Percentiles rank a stretch among this genome's conserved stretches.
phyloP scores from a whole-genome alignment of 768 basidiomycete genomes.

The Rhodotorula babjevae region DNA sequence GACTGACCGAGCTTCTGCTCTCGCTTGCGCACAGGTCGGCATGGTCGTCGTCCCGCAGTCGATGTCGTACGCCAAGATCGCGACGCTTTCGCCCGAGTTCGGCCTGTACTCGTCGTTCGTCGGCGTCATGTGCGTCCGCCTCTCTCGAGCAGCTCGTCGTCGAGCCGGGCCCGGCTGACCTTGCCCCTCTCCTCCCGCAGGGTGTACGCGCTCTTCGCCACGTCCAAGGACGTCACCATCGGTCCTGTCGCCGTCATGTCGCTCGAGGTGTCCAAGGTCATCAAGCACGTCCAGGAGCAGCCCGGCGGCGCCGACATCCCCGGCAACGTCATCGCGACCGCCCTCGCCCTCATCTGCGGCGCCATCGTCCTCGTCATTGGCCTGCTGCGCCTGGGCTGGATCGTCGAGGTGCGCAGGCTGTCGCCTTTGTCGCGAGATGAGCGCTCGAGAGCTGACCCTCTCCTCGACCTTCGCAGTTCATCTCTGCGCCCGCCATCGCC shows the following conservation, averaged over 20 bases:
- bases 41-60: constrained; percentile 92
- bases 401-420: background rate
- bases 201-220: constrained; percentile 65
- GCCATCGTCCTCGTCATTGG: constrained; percentile 89
- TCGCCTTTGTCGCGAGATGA: no score
- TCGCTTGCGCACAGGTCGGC: constrained; percentile 53
- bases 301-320: constrained; percentile 41
- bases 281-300: constrained; percentile 28
- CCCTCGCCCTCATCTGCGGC: constrained; percentile 77
- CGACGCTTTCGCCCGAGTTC: constrained; percentile 76
- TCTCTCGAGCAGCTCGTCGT: no score
- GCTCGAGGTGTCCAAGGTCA: constrained; percentile 55
- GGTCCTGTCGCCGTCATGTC: constrained; percentile 99
- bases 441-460: background rate
- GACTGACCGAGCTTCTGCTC: background rate
- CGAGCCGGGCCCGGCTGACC: constrained; percentile 50
- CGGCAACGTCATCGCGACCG: constrained; percentile 72
- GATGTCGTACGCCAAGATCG: constrained; percentile 59
- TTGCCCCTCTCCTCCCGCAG: constrained; percentile 61
- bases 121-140: constrained; percentile 56
- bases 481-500: constrained; percentile 64
- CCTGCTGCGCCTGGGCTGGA: constrained; percentile 81
- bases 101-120: constrained; percentile 95
- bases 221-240: constrained; percentile 94
- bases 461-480: constrained; percentile 66